Base-by-base conservation (phyloP, 257 asterid species). In the Sherardia arvensis region DNA sequence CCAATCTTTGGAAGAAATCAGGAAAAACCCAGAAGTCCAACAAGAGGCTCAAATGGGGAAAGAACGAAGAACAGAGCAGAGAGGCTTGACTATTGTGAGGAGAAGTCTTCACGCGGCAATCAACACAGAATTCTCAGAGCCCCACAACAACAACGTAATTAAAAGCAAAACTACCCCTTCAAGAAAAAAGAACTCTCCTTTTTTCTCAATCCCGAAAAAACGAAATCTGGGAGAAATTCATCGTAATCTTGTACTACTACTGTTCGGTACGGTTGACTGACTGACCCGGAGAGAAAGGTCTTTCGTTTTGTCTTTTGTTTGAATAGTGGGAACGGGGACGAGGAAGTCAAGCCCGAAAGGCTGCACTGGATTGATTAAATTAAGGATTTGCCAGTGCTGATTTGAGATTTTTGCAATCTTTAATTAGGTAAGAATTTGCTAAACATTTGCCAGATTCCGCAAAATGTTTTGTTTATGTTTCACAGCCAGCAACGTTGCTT, bases 41-140 rank as follows among this genome's bases (percentile, higher is more conserved):
- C 23, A 45, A 62, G 5, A 45, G 57, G 1, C 65, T 28, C 48
- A 53, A 38, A 23, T 8, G 65, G 38, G 53, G 18, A 61, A 61
- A 40, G 30, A 58, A 53, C 43, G n/a, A 65, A 61, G 53, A 33
- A 62, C 38, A 14, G 12, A 8, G 53, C 4, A 32, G 33, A 40
- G 33, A 40, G 69, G 18, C 66, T 53, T 45, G 47, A 38, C 47
- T 38, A 5, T 38, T 32, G 36, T 6, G 43, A 32, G 8, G 68
- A 64, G 60, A 54, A 61, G 79, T 74, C 80, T 67, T 71, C 69
- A 71, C 71, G 62, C 77, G 70, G 71, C 74, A 57, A n/a, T 18
- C 25, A 15, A 29, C 43, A 29, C 43, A 18, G 32, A 48, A 21
- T 26, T 27, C 47, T 47, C 9, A 56, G 21, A 57, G 53, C 70